Evolutionary conservation across 2,329 filamentous ascomycete genomes (phyloP), one percentile per base, ranked within the genome.

Genomic region (Microsporum audouinii): DNA sequence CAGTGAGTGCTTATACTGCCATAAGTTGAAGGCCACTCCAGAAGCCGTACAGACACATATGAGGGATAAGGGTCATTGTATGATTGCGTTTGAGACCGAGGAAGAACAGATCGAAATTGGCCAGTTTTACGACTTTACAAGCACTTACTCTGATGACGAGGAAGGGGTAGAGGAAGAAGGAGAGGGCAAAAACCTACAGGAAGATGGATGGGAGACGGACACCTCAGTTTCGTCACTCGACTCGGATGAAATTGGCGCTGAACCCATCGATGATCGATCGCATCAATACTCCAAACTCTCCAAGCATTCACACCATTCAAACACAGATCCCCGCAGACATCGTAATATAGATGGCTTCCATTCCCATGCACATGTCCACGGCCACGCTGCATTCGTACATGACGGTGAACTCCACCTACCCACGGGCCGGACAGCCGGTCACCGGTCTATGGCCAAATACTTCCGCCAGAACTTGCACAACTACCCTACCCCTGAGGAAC

Each of bases 1-100:
- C 64, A 85, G 90, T 71, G 87, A 95, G 73, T 99, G 94, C 72
- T 75, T 99, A 55, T 91, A 86, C 71, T 99, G 94, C 72, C 87
- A 88, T 71, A 95, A 94, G 73, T 75, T 87, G 49, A 89, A 94
- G 71, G 84, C 86, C 64, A 91, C 86, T 10, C 80, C 88, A 0
- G 85, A 86, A 61, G 92, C 89, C 17, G 84, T 91, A 31, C 91
- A 96, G 71, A 96, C 91, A 0, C 94, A 99, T 73, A 99, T 99
- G 94, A 86, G 90, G 51, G 94, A 99, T 72, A 92, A 91, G 71
- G 88, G 90, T 0, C 94, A 99, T 75, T 97, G 92, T 81, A 96
- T 91, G 82, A 95, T 99, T 67, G 91, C 90, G 0, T 99, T 92
- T 73, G 85, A 87, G 58, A 87, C 86, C 0, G 89, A 96, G 71